A percentile compares a stretch with the other conserved stretches of the same genome.
Evolutionary conservation across 352 stramenopile species (phyloP).

Genomic region (Phytophthora sp.): DNA sequence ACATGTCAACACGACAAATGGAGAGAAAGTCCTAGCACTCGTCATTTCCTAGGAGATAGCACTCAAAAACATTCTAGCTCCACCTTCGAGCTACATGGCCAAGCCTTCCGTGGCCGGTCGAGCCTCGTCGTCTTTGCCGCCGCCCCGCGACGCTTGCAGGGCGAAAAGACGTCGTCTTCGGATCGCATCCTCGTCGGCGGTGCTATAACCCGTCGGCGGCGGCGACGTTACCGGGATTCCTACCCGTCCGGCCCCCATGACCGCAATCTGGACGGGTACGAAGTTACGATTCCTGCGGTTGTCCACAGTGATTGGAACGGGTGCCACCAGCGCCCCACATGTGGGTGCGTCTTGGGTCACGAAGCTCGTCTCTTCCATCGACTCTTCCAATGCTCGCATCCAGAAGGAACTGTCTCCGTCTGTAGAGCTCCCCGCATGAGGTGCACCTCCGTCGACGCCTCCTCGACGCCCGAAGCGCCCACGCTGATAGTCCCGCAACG

Average conservation of each 20-base stretch:
- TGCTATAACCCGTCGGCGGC: conserved; percentile 15
- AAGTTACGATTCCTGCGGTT: conserved; percentile 24
- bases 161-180: conserved; percentile 33
- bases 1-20: conserved; percentile 16
- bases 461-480: conserved; percentile 60
- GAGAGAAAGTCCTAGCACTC: conserved; percentile 19
- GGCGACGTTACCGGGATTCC: background rate
- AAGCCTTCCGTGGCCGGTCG: conserved; percentile 44
- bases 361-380: conserved; percentile 77
- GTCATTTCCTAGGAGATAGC: conserved; percentile 28
- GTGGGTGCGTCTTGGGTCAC: conserved; percentile 50
- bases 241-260: conserved; percentile 1
- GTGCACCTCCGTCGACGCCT: conserved; percentile 61
- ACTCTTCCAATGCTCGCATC: conserved; percentile 70
- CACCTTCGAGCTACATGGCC: conserved; percentile 22
- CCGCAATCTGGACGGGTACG: conserved; percentile 25
- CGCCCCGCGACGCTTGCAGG: conserved; percentile 30
- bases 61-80: conserved; percentile 12
- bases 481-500: conserved; percentile 67
- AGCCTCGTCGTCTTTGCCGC: conserved; percentile 60
- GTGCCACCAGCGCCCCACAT: conserved; percentile 52
- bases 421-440: conserved; percentile 18
- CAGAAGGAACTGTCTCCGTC: conserved; percentile 39
- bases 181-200: conserved; percentile 25
- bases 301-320: conserved; percentile 27